A percentile compares a stretch with the other conserved stretches of the same genome.
Evolutionary conservation across 2,329 filamentous ascomycete genomes (phyloP).

Genomic region (Reticulascus tulasneorum): DNA sequence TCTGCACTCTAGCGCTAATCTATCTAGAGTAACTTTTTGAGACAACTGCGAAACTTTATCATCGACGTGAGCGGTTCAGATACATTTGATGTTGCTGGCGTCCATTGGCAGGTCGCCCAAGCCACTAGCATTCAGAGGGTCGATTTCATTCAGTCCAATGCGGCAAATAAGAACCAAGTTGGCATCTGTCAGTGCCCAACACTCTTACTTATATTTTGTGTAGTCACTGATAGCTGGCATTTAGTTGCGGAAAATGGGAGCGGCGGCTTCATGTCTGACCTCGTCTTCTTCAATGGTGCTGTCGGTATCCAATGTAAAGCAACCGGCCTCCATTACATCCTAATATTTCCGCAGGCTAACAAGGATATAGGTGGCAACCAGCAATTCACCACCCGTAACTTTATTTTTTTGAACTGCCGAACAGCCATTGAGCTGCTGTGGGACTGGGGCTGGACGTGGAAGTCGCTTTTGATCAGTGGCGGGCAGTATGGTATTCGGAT

Average conservation of each 20-base stretch:
- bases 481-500: slow-evolving; percentile 1
- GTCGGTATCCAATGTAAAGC: slow-evolving; percentile 39
- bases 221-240: no score
- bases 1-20: not conserved
- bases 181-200: slow-evolving; percentile 13
- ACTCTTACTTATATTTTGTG: slow-evolving; percentile 9
- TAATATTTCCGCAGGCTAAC: slow-evolving; percentile 39
- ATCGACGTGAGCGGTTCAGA: slow-evolving; percentile 46
- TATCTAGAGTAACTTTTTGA: slow-evolving; percentile 55
- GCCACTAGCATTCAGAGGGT: slow-evolving; percentile 50
- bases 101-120: slow-evolving; percentile 64
- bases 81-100: slow-evolving; percentile 32
- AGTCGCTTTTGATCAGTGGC: slow-evolving; percentile 3
- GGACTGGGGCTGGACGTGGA: slow-evolving; percentile 66
- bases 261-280: slow-evolving; percentile 47
- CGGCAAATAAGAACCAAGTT: slow-evolving; percentile 13
- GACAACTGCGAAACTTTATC: slow-evolving; percentile 62
- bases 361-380: slow-evolving; percentile 57
- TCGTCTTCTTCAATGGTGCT: slow-evolving; percentile 58
- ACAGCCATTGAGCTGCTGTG: slow-evolving; percentile 66
- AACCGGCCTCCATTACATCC: not conserved
- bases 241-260: slow-evolving; percentile 24
- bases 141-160: slow-evolving; percentile 35
- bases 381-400: slow-evolving; percentile 66
- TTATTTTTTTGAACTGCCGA: slow-evolving; percentile 61